These are phyloP conservation scores for Melampsora larici-populina DNA, from an alignment of 1,284 basidiomycete species.

Conservation along the genomic window DNA sequence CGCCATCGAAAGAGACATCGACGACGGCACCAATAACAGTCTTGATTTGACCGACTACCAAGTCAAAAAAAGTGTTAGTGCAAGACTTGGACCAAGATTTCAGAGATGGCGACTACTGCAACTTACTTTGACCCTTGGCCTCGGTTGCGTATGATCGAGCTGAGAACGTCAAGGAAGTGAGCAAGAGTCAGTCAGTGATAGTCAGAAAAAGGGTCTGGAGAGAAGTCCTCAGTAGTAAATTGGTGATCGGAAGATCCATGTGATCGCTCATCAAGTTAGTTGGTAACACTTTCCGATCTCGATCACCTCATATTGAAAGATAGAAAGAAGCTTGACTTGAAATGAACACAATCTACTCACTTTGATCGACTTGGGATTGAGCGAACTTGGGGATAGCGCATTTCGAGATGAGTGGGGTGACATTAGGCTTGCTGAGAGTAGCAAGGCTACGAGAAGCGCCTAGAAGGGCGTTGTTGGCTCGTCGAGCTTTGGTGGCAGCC, in stretches of 20 bases:
- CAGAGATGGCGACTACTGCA: not conserved
- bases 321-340: not conserved
- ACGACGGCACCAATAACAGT: conserved; percentile 74
- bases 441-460: conserved; percentile 34
- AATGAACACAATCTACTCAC: conserved; percentile 16
- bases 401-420: conserved; percentile 20
- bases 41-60: conserved; percentile 50
- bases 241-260: no score
- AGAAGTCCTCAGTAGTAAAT: not conserved
- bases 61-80: conserved; percentile 68
- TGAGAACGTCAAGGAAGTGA: conserved; percentile 49
- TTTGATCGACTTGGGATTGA: conserved; percentile 25
- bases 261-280: no score
- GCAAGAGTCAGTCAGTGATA: not conserved
- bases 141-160: conserved; percentile 88
- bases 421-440: conserved; percentile 21
- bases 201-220: not conserved
- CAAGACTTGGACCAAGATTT: not conserved
- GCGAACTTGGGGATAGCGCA: conserved; percentile 17
- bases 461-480: conserved; percentile 37
- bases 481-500: conserved; percentile 40
- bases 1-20: conserved; percentile 72
- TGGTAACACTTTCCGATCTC: no score
- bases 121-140: conserved; percentile 60
- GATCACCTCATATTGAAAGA: conserved; percentile 1